phyloP scores from a whole-genome alignment of 768 basidiomycete species.

The Daedaleopsis sinensis region DNA sequence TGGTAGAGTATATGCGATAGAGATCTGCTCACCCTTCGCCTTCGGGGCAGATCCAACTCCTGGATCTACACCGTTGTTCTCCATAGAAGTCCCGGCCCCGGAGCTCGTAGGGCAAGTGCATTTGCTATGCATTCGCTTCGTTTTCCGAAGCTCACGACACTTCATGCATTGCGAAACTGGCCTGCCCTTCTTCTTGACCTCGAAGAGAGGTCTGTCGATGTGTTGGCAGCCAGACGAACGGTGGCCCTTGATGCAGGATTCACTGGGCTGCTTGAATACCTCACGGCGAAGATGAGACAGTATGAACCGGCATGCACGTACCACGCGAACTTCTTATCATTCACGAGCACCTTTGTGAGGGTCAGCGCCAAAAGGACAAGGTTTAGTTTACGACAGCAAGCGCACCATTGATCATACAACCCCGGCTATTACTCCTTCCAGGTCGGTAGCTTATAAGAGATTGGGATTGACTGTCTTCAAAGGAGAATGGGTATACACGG shows the following conservation, averaged over 20 bases:
- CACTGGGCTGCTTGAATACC: constrained; percentile 46
- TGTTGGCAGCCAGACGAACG: constrained; percentile 89
- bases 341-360: constrained; percentile 61
- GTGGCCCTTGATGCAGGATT: constrained; percentile 94
- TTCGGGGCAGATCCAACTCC: constrained; percentile 4
- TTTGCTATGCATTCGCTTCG: constrained; percentile 79
- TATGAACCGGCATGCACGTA: constrained; percentile 33
- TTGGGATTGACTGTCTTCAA: not conserved
- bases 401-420: constrained; percentile 13
- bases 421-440: not conserved
- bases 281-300: constrained; percentile 17
- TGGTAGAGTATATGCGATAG: not conserved
- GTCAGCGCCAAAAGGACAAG: not conserved
- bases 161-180: constrained; percentile 89
- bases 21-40: constrained; percentile 42
- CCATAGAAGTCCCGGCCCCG: constrained; percentile 28
- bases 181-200: constrained; percentile 92
- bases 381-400: not conserved
- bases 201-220: constrained; percentile 86
- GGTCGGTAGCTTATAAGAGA: constrained; percentile 6
- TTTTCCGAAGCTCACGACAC: constrained; percentile 82
- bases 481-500: not conserved
- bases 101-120: constrained; percentile 57
- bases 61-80: not conserved
- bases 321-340: constrained; percentile 79